These are phyloP conservation scores for Colletotrichum horii DNA, from an alignment of 2,329 filamentous ascomycete genomes.

Conservation along the genomic window DNA sequence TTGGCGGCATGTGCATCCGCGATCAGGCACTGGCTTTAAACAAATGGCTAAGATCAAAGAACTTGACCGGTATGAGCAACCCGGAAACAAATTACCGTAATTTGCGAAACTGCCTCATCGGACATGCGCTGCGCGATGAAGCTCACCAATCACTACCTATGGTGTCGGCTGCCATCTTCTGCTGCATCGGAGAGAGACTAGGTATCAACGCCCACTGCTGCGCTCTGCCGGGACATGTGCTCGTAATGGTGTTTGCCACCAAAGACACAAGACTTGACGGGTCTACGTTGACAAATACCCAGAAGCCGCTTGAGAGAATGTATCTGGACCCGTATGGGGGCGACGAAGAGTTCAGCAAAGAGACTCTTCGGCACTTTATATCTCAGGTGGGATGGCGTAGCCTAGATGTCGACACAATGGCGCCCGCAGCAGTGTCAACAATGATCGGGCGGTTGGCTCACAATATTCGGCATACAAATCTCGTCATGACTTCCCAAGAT, in stretches of 20 bases:
- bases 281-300: slow-evolving; percentile 30
- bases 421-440: slow-evolving; percentile 66
- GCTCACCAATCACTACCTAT: slow-evolving; percentile 83
- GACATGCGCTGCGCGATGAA: slow-evolving; percentile 74
- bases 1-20: slow-evolving; percentile 65
- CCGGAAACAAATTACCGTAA: slow-evolving; percentile 73
- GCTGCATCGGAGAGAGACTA: slow-evolving; percentile 75
- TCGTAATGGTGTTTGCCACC: slow-evolving; percentile 74
- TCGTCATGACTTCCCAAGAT: slow-evolving; percentile 38
- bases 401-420: slow-evolving; percentile 58
- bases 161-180: slow-evolving; percentile 87
- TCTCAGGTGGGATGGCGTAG: slow-evolving; percentile 50
- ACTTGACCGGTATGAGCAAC: slow-evolving; percentile 74
- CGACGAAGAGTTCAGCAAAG: slow-evolving; percentile 67
- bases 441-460: slow-evolving; percentile 78
- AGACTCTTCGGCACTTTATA: slow-evolving; percentile 65
- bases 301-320: slow-evolving; percentile 57
- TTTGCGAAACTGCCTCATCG: slow-evolving; percentile 87
- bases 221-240: slow-evolving; percentile 84
- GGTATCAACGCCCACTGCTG: slow-evolving; percentile 80
- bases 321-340: slow-evolving; percentile 84
- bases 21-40: slow-evolving; percentile 72
- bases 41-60: slow-evolving; percentile 69
- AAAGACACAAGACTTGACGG: slow-evolving; percentile 66
- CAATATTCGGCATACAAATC: slow-evolving; percentile 63